Percentiles rank a stretch among this genome's conserved stretches.
These are phyloP conservation scores for Citrus australasica DNA, from an alignment of 345 rosid genomes.

Conservation along the genomic window DNA sequence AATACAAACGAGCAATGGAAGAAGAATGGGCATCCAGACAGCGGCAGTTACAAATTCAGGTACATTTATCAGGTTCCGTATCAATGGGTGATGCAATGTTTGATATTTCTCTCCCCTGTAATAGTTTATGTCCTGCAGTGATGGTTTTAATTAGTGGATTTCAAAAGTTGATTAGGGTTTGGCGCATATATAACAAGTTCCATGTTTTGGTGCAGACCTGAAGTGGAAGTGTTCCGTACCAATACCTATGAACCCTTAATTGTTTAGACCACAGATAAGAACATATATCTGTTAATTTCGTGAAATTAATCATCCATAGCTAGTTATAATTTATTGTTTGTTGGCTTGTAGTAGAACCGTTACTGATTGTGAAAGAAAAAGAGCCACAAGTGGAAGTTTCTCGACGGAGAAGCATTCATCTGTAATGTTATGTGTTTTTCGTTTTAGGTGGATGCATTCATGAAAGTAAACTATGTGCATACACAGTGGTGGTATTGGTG, in stretches of 20 bases:
- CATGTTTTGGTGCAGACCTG: no score
- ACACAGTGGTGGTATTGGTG: neutral
- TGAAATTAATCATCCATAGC: neutral
- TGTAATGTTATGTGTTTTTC: neutral
- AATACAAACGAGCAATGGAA: conserved; percentile 72
- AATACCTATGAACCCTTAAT: neutral
- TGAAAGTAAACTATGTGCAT: neutral
- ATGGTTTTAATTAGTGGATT: neutral
- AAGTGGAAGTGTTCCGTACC: neutral
- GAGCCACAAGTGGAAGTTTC: neutral
- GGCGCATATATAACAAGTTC: neutral
- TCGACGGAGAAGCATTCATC: neutral
- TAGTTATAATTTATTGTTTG: neutral
- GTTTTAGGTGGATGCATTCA: neutral
- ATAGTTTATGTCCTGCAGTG: neutral
- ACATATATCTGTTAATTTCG: neutral
- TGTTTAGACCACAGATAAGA: neutral
- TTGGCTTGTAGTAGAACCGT: neutral
- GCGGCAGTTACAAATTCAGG: conserved; percentile 68
- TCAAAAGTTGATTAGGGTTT: neutral
- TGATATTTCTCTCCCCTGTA: neutral
- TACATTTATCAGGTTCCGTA: conserved; percentile 13
- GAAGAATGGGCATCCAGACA: conserved; percentile 89
- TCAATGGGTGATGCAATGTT: neutral
- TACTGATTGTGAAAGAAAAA: neutral